Evolutionary conservation across 352 stramenopile genomes (phyloP).

Genomic region (Vaucheria bursata): DNA sequence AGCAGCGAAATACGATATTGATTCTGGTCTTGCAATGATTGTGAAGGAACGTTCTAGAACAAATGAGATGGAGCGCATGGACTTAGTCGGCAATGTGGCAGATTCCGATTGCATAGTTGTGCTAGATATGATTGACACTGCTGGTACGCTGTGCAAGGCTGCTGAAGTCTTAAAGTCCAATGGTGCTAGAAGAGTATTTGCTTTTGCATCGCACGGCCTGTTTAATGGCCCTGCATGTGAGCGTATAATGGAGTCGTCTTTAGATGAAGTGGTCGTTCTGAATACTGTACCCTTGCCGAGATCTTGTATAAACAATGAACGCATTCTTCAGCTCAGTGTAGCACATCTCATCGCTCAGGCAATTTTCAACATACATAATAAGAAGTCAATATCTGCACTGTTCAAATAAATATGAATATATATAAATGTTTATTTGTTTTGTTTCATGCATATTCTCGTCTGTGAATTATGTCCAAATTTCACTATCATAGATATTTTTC

Average conservation of each 20-base stretch:
- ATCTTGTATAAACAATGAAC: slow-evolving; percentile 49
- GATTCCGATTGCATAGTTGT: slow-evolving; percentile 97
- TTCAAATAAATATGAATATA: too few species aligned
- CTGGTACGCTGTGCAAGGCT: slow-evolving; percentile 55
- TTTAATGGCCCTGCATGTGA: slow-evolving; percentile 80
- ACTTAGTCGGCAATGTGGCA: slow-evolving; percentile 94
- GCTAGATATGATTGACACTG: slow-evolving; percentile 99
- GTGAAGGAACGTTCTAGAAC: slow-evolving; percentile 97
- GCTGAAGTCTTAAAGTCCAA: slow-evolving; percentile 33
- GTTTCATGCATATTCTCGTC: too few species aligned
- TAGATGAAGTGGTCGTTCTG: slow-evolving; percentile 74
- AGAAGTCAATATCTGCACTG: slow-evolving; percentile 98
- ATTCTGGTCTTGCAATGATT: slow-evolving; percentile 97
- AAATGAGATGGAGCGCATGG: slow-evolving; percentile 85
- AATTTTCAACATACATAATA: slow-evolving; percentile 99
- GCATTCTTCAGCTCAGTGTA: slow-evolving; percentile 74
- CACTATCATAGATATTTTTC: too few species aligned
- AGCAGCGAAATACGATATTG: slow-evolving; percentile 87
- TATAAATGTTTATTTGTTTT: too few species aligned
- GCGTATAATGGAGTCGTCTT: slow-evolving; percentile 60
- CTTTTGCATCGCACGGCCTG: slow-evolving; percentile 96
- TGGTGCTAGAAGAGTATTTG: slow-evolving; percentile 90
- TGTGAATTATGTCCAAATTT: too few species aligned
- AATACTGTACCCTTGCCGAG: slow-evolving; percentile 76
- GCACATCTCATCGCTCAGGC: slow-evolving; percentile 91